Percentiles rank a stretch among this genome's conserved stretches.
Conservation (phyloP, 1,139 yeast genomes). For the Tardiomyces depauwii region DNA sequence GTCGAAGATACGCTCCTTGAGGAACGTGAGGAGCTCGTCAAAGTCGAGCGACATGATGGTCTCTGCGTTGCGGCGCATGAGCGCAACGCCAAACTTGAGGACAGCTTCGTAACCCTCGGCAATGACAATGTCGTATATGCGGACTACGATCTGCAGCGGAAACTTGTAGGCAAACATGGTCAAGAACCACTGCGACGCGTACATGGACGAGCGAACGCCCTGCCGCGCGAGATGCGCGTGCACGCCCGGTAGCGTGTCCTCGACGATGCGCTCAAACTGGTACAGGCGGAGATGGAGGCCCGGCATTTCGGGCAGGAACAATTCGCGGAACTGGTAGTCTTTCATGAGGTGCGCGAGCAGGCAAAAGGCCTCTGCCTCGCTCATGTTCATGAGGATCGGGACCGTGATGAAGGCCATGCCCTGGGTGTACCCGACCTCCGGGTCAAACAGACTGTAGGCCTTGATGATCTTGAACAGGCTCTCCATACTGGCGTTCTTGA, state of each 20-base stretch:
- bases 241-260: slow-evolving; percentile 54
- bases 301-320: slow-evolving; percentile 85
- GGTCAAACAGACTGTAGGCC: slow-evolving; percentile 76
- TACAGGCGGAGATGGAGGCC: slow-evolving; percentile 77
- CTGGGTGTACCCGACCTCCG: slow-evolving; percentile 94
- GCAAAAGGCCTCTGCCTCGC: slow-evolving; percentile 77
- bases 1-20: slow-evolving; percentile 71
- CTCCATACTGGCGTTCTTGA: slow-evolving; percentile 38
- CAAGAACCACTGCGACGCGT: slow-evolving; percentile 92
- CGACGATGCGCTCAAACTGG: slow-evolving; percentile 79
- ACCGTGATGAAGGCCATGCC: slow-evolving; percentile 93
- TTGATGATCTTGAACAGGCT: slow-evolving; percentile 66
- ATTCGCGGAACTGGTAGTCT: slow-evolving; percentile 61
- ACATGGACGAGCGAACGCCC: slow-evolving; percentile 86
- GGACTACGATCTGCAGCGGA: slow-evolving; percentile 71
- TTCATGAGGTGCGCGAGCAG: slow-evolving; percentile 75
- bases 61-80: slow-evolving; percentile 57
- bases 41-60: slow-evolving; percentile 51
- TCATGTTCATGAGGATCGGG: slow-evolving; percentile 72
- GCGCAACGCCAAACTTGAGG: slow-evolving; percentile 66
- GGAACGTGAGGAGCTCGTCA: slow-evolving; percentile 61
- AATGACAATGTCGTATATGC: slow-evolving; percentile 75
- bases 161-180: slow-evolving; percentile 90
- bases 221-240: slow-evolving; percentile 69
- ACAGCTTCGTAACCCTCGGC: slow-evolving; percentile 85